These are phyloP conservation scores for Brassica balearica DNA, from an alignment of 441 rosid species.

Conservation along the genomic window DNA sequence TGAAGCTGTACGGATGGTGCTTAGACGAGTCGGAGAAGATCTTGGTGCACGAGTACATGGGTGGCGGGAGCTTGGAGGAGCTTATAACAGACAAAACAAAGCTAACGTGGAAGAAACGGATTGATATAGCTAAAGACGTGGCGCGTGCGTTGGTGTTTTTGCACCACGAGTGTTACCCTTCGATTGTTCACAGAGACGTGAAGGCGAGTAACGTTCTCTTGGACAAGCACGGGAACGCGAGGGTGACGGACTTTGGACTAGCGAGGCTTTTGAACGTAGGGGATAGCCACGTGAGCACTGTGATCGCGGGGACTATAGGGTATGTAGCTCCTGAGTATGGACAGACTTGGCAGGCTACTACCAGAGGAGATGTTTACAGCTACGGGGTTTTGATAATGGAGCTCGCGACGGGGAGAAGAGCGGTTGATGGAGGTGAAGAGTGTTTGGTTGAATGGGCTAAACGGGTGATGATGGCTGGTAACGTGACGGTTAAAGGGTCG, in stretches of 20 bases:
- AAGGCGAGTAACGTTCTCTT: conserved; percentile 94
- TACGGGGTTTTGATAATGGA: conserved; percentile 87
- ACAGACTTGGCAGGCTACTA: conserved; percentile 90
- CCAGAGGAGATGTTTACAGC: conserved; percentile 92
- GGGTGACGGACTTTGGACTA: conserved; percentile 89
- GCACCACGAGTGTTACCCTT: conserved; percentile 88
- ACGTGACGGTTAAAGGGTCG: conserved; percentile 41
- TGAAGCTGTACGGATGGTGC: conserved; percentile 91
- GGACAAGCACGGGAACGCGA: conserved; percentile 68
- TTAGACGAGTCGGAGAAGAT: conserved; percentile 76
- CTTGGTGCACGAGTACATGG: conserved; percentile 87
- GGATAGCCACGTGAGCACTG: conserved; percentile 87
- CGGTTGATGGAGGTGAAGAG: conserved; percentile 91
- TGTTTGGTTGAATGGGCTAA: conserved; percentile 87
- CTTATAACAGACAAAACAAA: conserved; percentile 59
- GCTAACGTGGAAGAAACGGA: conserved; percentile 68
- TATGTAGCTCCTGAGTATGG: conserved; percentile 97
- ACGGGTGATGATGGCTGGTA: conserved; percentile 57
- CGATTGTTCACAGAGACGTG: conserved; percentile 91
- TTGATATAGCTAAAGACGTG: conserved; percentile 70
- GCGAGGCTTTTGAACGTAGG: conserved; percentile 78
- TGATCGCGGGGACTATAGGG: conserved; percentile 88
- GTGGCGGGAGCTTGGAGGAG: conserved; percentile 89
- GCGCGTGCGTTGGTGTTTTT: conserved; percentile 78
- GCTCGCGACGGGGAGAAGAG: conserved; percentile 85